Evolutionary conservation across 148 eudicot genomes (phyloP), one percentile per base, ranked within the genome.

Genomic region (Vaccinium vitisidaea): DNA sequence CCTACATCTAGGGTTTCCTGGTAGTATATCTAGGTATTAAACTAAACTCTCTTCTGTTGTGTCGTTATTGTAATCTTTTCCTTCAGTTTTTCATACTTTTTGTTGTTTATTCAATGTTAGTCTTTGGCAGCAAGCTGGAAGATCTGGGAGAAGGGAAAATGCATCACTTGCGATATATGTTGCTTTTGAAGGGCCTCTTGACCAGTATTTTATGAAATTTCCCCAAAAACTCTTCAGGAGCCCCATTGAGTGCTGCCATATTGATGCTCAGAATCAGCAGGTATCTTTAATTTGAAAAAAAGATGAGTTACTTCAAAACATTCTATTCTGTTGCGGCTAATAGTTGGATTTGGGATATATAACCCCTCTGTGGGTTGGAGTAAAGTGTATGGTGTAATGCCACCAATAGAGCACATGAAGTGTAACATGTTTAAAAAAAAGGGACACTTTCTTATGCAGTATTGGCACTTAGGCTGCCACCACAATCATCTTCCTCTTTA

Each of bases 101-200:
- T 87, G 25, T 50, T 43, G 30, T 54, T 75, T 79, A 5, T 71
- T 83, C 46, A 25, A 80, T 71, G 50, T 85, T 86, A 97, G 99
- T 85, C 86, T 97, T 49, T 93, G 99, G 99, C 99, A 97, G 87
- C 99, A 97, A 91, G 99, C 98, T 88, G 99, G 99, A 84, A 91
- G 99, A 89, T 92, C 99, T 81, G 99, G 99, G 76, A 92, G 99
- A 88, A 91, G 99, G 86, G 98, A 92, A 87, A 94, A 89, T 70
- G 93, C 95, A 32, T 97, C 99, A 81, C 95, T 97, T 88, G 93
- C 99, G 67, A 87, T 97, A 83, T 95, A 95, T 89, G 92, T 97
- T 87, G 99, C 99, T 78, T 95, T 97, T 92, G 99, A 94, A 83
- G 98, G 98, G 75, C 99, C 99, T 88, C 89, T 97, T 81, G 99